A percentile compares a stretch with the other conserved stretches of the same genome.
Conservation (phyloP, 495 filamentous ascomycete genomes). For the Physcia stellaris region DNA sequence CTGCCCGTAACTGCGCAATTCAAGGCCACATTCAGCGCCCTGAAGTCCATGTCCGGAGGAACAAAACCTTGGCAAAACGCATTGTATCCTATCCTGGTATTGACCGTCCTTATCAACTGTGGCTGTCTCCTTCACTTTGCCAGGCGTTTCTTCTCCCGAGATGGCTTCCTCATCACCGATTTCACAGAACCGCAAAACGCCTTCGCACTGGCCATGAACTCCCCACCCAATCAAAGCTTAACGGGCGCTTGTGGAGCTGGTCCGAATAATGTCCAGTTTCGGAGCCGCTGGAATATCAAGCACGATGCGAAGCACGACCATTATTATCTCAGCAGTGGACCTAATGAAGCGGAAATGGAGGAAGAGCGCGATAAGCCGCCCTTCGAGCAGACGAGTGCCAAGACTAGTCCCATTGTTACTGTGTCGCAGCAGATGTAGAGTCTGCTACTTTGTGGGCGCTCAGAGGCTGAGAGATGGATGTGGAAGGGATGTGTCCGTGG, state of each 20-base stretch:
- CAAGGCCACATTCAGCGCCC: slow-evolving; percentile 38
- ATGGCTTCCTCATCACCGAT: slow-evolving; percentile 51
- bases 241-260: slow-evolving; percentile 53
- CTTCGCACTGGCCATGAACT: slow-evolving; percentile 56
- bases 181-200: slow-evolving; percentile 64
- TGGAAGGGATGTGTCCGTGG: too few species aligned
- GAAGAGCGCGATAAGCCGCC: background rate
- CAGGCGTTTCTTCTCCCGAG: slow-evolving; percentile 23
- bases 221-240: slow-evolving; percentile 39
- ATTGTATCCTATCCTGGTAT: slow-evolving; percentile 48
- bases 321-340: too few species aligned
- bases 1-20: slow-evolving; percentile 35
- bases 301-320: slow-evolving; percentile 9
- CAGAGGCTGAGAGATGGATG: too few species aligned
- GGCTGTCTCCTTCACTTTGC: slow-evolving; percentile 43
- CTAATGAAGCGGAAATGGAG: slow-evolving; percentile 8
- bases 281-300: slow-evolving; percentile 44
- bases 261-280: slow-evolving; percentile 36
- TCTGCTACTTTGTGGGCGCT: too few species aligned
- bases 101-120: slow-evolving; percentile 49
- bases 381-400: background rate
- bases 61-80: slow-evolving; percentile 39
- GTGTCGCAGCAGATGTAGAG: too few species aligned
- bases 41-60: slow-evolving; percentile 51
- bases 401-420: too few species aligned